phyloP scores from a whole-genome alignment of 805 yeast genomes.

The Debaryomyces hansenii region DNA sequence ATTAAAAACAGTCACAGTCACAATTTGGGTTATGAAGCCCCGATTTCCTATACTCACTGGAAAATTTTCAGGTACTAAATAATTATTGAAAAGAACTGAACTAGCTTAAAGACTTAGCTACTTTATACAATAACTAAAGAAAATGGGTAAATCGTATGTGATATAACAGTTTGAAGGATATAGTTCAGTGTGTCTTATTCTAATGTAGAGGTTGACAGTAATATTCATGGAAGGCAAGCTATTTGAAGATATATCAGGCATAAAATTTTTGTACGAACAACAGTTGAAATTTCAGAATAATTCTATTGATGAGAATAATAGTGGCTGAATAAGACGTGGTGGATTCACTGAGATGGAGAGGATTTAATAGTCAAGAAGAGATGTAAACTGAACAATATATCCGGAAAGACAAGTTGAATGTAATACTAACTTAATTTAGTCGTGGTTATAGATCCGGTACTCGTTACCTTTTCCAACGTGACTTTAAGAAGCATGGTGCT shows the following conservation, averaged over 20 bases:
- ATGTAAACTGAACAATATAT: not conserved
- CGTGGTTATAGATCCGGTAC: constrained; percentile 99
- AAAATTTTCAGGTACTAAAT: not conserved
- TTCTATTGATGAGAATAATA: no score
- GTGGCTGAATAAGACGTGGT: no score
- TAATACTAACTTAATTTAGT: constrained; percentile 32
- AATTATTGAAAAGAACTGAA: not conserved
- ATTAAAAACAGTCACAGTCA: no score
- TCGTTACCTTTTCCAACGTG: constrained; percentile 99
- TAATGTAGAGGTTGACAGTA: no score
- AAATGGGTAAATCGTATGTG: constrained; percentile 34
- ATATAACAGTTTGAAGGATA: not conserved
- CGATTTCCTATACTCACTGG: not conserved
- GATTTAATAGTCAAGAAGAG: not conserved
- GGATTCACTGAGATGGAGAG: not conserved
- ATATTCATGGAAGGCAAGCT: no score
- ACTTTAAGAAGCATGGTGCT: constrained; percentile 96
- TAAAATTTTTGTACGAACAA: no score
- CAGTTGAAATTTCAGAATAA: no score
- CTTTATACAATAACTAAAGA: constrained; percentile 3
- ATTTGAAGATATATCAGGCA: no score
- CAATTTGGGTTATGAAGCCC: not conserved
- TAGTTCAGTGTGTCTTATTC: no score
- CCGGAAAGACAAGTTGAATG: not conserved
- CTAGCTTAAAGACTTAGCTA: not conserved